These are phyloP conservation scores for Phytophthora brassicae DNA, from an alignment of 352 stramenopile species.

Conservation along the genomic window DNA sequence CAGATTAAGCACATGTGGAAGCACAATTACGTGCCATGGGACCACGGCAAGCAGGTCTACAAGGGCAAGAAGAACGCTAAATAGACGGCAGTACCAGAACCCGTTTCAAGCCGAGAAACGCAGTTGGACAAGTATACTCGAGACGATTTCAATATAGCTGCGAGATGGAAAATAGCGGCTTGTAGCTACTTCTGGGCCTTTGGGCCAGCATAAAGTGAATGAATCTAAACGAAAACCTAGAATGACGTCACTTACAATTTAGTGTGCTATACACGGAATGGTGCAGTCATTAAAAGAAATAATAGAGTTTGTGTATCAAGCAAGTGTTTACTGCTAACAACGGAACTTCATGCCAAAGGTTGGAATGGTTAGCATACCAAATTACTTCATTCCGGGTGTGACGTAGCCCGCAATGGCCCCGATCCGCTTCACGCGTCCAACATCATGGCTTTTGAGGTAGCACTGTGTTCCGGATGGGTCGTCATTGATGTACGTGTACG, in stretches of 20 bases:
- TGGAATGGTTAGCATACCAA: too few species aligned
- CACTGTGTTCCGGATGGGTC: conserved; percentile 22
- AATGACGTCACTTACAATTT: conserved; percentile 15
- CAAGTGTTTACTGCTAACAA: too few species aligned
- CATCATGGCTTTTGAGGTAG: conserved; percentile 31
- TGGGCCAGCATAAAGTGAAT: too few species aligned
- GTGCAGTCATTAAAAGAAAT: conserved; percentile 12
- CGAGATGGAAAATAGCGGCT: not conserved
- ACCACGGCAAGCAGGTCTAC: conserved; percentile 95
- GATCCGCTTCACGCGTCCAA: conserved; percentile 16
- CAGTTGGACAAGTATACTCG: not conserved
- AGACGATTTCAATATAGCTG: not conserved
- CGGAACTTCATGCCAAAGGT: too few species aligned
- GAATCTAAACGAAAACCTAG: too few species aligned
- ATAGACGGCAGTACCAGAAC: too few species aligned
- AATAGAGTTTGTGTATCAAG: too few species aligned
- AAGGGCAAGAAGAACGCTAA: conserved; percentile 86
- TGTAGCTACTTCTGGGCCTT: not conserved
- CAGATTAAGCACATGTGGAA: conserved; percentile 99
- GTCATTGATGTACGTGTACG: conserved; percentile 50
- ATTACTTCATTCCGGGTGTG: conserved; percentile 14
- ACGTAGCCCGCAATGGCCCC: conserved; percentile 31
- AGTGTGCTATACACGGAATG: conserved; percentile 1
- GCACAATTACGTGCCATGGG: conserved; percentile 98
- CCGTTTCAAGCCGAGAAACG: conserved; percentile 5